Evolutionary conservation across 306 rosid species (phyloP).

Genomic region (Luffa aegyptiaca): DNA sequence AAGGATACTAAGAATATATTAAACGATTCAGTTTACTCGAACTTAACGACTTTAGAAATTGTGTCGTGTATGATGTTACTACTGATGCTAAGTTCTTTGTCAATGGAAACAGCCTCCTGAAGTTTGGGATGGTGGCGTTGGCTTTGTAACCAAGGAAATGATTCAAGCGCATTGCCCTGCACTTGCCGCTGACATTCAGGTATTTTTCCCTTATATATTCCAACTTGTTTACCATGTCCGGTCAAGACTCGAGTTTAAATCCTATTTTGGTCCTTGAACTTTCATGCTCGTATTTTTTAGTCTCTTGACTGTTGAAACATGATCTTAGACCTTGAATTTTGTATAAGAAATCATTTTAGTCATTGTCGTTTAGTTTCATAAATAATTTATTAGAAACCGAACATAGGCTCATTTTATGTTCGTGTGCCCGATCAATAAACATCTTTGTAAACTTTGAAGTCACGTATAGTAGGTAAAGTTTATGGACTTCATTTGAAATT

Average conservation of each 20-base stretch:
- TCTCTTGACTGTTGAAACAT: not conserved
- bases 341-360: not conserved
- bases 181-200: constrained; percentile 62
- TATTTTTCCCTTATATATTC: constrained; percentile 11
- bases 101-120: constrained; percentile 61
- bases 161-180: constrained; percentile 72
- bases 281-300: not conserved
- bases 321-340: not conserved
- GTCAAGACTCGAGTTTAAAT: not conserved
- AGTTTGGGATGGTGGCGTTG: constrained; percentile 79
- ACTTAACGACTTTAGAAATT: not conserved
- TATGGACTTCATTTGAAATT: too few relatives aligned
- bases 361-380: not conserved
- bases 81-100: not conserved
- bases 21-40: not conserved
- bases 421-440: not conserved
- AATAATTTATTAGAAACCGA: not conserved
- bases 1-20: not conserved
- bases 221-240: not conserved
- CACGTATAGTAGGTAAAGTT: not conserved
- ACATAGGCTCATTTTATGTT: not conserved
- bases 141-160: constrained; percentile 81
- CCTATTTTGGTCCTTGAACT: not conserved
- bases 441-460: not conserved
- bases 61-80: not conserved